Evolutionary conservation across 208 protist genomes (phyloP).

Genomic region (Herpetomonas muscarum): DNA sequence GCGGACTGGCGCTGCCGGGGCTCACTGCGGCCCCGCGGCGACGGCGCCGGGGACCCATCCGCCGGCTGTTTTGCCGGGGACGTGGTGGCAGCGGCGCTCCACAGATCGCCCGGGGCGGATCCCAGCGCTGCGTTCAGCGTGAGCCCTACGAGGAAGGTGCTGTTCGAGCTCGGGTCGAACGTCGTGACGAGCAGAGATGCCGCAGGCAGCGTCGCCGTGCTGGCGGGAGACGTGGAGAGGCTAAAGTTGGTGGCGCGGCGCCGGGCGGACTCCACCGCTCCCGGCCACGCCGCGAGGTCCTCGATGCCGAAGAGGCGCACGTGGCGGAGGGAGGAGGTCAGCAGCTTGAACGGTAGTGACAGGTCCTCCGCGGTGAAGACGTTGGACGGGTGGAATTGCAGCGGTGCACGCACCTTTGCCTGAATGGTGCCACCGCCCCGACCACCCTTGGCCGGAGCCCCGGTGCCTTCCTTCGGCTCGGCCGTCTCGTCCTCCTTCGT

Average conservation of each 20-base stretch:
- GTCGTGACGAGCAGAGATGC: conserved; percentile 39
- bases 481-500: background rate
- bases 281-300: conserved; percentile 23
- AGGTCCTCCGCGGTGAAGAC: conserved; percentile 35
- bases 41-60: too few relatives aligned
- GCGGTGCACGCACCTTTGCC: background rate
- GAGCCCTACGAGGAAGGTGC: conserved; percentile 39
- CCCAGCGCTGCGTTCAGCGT: conserved; percentile 19
- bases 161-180: conserved; percentile 43
- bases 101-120: too few relatives aligned
- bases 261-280: background rate
- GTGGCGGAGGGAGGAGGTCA: conserved; percentile 75
- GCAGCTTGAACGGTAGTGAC: conserved; percentile 53
- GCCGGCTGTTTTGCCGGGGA: too few relatives aligned
- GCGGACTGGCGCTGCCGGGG: conserved; percentile 6
- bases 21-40: too few relatives aligned
- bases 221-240: background rate
- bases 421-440: background rate
- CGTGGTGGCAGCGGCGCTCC: too few relatives aligned
- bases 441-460: background rate
- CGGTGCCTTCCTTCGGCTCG: background rate
- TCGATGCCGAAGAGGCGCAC: conserved; percentile 73
- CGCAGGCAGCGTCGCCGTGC: background rate
- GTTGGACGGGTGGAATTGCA: conserved; percentile 15
- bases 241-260: background rate